Percentiles rank a stretch among this genome's conserved stretches.
Evolutionary conservation across 2,329 filamentous ascomycete species (phyloP).

Genomic region (Pseudohalonectria lignicola): DNA sequence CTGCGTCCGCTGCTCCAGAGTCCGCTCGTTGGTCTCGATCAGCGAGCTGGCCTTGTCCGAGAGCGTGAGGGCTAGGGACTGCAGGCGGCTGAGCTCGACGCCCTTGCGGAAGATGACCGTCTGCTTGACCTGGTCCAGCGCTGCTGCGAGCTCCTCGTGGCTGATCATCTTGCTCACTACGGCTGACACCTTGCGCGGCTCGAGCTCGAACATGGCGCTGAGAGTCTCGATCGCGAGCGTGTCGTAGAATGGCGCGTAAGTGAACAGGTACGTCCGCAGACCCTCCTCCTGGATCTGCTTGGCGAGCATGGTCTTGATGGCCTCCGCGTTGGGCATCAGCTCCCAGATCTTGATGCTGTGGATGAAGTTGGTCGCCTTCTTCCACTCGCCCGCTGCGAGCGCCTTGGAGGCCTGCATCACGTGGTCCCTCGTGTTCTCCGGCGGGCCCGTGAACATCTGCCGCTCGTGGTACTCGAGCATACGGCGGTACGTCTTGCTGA

Average conservation of each 20-base stretch:
- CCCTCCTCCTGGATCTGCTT: slow-evolving; percentile 99
- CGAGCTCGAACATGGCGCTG: slow-evolving; percentile 89
- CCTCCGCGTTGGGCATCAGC: slow-evolving; percentile 81
- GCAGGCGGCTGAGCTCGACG: slow-evolving; percentile 90
- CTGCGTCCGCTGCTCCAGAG: slow-evolving; percentile 91
- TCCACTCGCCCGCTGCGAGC: slow-evolving; percentile 94
- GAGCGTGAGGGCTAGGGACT: slow-evolving; percentile 86
- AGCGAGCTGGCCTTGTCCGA: slow-evolving; percentile 93
- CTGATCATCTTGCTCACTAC: slow-evolving; percentile 99
- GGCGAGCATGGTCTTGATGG: slow-evolving; percentile 94
- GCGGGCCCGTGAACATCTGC: slow-evolving; percentile 96
- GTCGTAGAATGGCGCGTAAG: slow-evolving; percentile 98
- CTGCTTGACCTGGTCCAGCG: slow-evolving; percentile 93
- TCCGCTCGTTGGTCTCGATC: slow-evolving; percentile 95
- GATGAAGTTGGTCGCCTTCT: slow-evolving; percentile 87
- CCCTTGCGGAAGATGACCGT: slow-evolving; percentile 99
- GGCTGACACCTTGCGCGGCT: slow-evolving; percentile 81
- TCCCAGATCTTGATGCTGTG: slow-evolving; percentile 99
- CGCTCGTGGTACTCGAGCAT: slow-evolving; percentile 99
- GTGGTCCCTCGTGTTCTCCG: slow-evolving; percentile 97
- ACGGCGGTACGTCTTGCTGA: slow-evolving; percentile 98
- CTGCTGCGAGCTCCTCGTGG: slow-evolving; percentile 93
- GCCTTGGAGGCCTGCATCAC: slow-evolving; percentile 99
- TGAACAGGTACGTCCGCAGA: slow-evolving; percentile 96
- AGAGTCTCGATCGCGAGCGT: slow-evolving; percentile 81